Percentiles rank a stretch among this genome's conserved stretches.
Evolutionary conservation across 2,329 filamentous ascomycete genomes (phyloP).

Genomic region (Amphichorda felina): DNA sequence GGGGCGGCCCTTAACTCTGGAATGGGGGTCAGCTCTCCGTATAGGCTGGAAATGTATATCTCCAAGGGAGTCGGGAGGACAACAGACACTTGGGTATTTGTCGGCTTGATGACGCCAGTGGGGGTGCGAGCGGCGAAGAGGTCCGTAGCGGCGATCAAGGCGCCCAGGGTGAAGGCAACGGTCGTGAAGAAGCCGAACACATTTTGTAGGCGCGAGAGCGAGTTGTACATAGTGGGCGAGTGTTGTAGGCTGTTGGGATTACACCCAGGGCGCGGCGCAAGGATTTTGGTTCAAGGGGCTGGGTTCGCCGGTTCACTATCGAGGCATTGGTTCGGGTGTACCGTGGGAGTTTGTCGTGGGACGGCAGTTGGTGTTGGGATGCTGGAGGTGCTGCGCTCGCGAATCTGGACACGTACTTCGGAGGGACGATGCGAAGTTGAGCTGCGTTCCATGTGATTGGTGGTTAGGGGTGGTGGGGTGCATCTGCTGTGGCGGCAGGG

Average conservation of each 20-base stretch:
- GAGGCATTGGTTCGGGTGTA: too few species aligned
- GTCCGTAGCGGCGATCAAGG: conserved; percentile 71
- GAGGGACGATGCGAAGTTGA: too few species aligned
- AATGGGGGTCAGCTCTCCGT: conserved; percentile 2
- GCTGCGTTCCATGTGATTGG: too few species aligned
- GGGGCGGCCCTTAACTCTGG: conserved; percentile 76
- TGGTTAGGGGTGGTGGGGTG: too few species aligned
- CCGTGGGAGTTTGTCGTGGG: too few species aligned
- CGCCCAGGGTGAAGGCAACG: conserved; percentile 71
- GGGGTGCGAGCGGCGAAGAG: conserved; percentile 59
- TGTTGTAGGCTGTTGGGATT: too few species aligned
- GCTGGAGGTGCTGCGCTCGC: too few species aligned
- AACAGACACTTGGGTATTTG: conserved; percentile 79
- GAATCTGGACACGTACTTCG: too few species aligned
- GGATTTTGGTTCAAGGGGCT: neutral
- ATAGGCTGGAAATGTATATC: neutral
- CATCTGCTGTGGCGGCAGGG: too few species aligned
- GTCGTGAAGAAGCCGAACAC: conserved; percentile 98
- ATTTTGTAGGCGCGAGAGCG: conserved; percentile 75
- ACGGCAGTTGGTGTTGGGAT: too few species aligned
- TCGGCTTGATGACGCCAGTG: conserved; percentile 49
- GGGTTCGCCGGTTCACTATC: too few species aligned
- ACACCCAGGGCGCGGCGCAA: too few species aligned
- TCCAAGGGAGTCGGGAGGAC: neutral
- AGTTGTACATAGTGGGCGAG: conserved; percentile 64